Percentiles rank a stretch among this genome's conserved stretches.
Conservation (phyloP, 2,329 filamentous ascomycete species). For the Colletotrichum sp. region DNA sequence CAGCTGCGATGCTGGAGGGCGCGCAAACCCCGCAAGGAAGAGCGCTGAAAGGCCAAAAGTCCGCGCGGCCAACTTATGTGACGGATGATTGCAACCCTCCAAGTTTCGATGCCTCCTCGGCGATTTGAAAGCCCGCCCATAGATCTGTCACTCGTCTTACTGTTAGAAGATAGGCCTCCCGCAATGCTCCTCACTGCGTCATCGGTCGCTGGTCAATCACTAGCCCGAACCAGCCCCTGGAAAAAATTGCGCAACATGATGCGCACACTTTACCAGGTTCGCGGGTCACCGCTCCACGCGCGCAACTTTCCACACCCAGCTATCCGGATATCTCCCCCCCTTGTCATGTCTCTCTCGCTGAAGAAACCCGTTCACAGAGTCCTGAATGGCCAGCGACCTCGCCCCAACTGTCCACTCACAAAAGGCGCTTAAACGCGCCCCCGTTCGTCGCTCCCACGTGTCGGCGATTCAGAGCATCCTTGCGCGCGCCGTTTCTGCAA, state of each 20-base stretch:
- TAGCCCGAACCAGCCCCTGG: background rate
- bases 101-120: background rate
- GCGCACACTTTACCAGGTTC: background rate
- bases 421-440: accelerated
- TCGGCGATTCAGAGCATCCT: background rate
- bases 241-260: background rate
- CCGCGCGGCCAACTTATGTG: background rate
- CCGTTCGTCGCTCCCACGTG: background rate
- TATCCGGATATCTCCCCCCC: background rate
- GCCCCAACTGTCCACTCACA: background rate
- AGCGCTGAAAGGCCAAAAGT: background rate
- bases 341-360: background rate
- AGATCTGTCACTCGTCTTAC: background rate
- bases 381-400: background rate
- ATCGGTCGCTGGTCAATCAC: background rate
- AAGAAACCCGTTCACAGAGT: background rate
- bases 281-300: background rate
- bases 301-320: background rate
- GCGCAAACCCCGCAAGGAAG: background rate
- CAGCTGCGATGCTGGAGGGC: background rate
- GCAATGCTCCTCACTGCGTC: background rate
- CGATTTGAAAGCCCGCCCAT: background rate
- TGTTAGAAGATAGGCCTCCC: no score
- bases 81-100: background rate
- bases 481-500: background rate